Base-by-base conservation (phyloP, 1,284 basidiomycete species). In the Entoloma clypeatum region DNA sequence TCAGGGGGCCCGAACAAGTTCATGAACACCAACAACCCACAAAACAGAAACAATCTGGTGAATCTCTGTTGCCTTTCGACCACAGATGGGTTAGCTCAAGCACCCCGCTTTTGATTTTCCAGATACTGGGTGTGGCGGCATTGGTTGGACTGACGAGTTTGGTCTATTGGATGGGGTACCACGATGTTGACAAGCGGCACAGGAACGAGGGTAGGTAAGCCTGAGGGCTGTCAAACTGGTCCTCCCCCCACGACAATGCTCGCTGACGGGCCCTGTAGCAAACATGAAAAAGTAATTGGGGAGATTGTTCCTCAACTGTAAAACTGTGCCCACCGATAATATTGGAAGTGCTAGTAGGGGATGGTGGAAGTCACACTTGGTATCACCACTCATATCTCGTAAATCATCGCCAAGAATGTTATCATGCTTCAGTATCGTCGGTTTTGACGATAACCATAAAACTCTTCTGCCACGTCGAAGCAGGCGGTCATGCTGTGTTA, bases 111-210 rank as follows among this genome's bases (percentile, higher is more conserved):
- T 23, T 14, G 19, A 29, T 5, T 16, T 8, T 30, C 10, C n/a
- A 54, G 52, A 41, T 49, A 28, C 10, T 54, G 33, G 49, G 45
- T 28, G 26, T 51, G 3, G 48, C 46, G 7, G 53, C 45, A 2
- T 40, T 50, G 19, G 41, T 46, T 9, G 53, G 43, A 6, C 21
- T 52, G 7, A 52, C 53, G 2, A 36, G 45, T 11, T 21, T 52
- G 19, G 50, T 42, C 7, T 55, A 55, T 38, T 54, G 45, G 36
- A 34, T 43, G 43, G 53, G 52, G 11, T 55, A 50, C 24, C 43
- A 41, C 31, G 53, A 54, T 18, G 50, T 55, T 7, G 52, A 55
- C 21, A 53, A 50, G 28, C 48, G 53, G 36, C 52, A 55, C 41
- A 49, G 40, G 29, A 44, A 44, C 11, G 51, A 53, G 38, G 49